A percentile compares a stretch with the other conserved stretches of the same genome.
phyloP scores from a whole-genome alignment of 306 rosid genomes.

The Cucurbita ficifolia region DNA sequence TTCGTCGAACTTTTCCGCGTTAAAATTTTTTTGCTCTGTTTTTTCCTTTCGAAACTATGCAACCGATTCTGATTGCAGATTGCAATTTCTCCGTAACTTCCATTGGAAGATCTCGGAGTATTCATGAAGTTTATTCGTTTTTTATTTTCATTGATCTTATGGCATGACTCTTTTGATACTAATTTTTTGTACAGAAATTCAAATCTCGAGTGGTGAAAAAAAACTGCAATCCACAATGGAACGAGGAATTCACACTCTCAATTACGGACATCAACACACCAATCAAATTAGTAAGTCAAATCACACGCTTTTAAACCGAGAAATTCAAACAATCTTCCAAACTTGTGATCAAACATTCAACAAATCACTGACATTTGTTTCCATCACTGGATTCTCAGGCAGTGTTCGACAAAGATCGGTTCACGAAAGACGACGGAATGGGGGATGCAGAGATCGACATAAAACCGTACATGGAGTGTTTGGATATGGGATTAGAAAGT shows the following conservation, averaged over 20 bases:
- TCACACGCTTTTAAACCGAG: background rate
- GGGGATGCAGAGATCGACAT: slow-evolving; percentile 74
- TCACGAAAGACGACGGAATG: slow-evolving; percentile 62
- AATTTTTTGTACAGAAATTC: slow-evolving; percentile 29
- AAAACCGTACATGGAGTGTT: slow-evolving; percentile 38
- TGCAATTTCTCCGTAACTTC: background rate
- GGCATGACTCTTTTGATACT: background rate
- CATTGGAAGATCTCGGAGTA: background rate
- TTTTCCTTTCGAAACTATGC: background rate
- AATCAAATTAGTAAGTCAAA: slow-evolving; percentile 36
- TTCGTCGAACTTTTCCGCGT: background rate
- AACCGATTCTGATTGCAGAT: background rate
- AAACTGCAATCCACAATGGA: slow-evolving; percentile 67
- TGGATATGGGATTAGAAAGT: slow-evolving; percentile 23
- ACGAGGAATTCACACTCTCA: slow-evolving; percentile 65
- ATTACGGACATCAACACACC: slow-evolving; percentile 27
- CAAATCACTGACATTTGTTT: background rate
- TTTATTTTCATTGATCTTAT: background rate
- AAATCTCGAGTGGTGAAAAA: slow-evolving; percentile 43
- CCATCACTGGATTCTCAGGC: slow-evolving; percentile 13
- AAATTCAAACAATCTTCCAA: background rate
- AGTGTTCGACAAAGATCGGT: slow-evolving; percentile 60
- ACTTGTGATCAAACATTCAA: background rate
- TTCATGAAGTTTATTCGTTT: background rate
- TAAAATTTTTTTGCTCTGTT: background rate